Evolutionary conservation across 257 asterid species (phyloP).

Genomic region (Catharanthus roseus): DNA sequence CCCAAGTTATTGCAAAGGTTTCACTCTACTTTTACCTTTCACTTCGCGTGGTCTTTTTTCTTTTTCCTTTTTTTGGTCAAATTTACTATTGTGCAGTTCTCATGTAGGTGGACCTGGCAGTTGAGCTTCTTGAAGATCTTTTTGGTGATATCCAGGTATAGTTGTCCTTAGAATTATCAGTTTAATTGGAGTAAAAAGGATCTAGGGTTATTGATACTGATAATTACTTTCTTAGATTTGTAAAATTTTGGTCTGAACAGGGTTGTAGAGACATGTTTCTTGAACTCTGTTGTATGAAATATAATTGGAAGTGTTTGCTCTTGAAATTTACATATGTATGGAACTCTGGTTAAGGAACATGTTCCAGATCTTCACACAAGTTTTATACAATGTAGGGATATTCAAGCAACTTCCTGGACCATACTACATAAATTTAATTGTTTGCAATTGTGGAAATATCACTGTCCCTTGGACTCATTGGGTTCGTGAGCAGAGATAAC

Average conservation of each 20-base stretch:
- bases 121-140: conserved; percentile 95
- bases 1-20: conserved; percentile 95
- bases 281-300: neutral
- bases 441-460: too few relatives aligned
- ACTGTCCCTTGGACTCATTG: neutral
- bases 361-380: neutral
- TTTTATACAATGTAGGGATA: neutral
- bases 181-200: neutral
- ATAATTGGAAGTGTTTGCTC: neutral
- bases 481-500: neutral
- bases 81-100: conserved; percentile 7
- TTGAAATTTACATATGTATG: neutral
- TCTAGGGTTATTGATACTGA: neutral
- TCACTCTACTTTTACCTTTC: conserved; percentile 11
- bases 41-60: neutral
- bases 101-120: conserved; percentile 74
- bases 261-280: neutral
- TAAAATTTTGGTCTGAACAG: neutral
- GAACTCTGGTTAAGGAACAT: neutral
- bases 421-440: neutral
- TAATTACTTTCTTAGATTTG: neutral
- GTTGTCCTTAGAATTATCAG: neutral
- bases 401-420: neutral
- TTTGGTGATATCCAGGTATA: conserved; percentile 82
- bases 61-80: conserved; percentile 1